phyloP scores from a whole-genome alignment of 2,329 filamentous ascomycete species.

The Colletotrichum phormii region DNA sequence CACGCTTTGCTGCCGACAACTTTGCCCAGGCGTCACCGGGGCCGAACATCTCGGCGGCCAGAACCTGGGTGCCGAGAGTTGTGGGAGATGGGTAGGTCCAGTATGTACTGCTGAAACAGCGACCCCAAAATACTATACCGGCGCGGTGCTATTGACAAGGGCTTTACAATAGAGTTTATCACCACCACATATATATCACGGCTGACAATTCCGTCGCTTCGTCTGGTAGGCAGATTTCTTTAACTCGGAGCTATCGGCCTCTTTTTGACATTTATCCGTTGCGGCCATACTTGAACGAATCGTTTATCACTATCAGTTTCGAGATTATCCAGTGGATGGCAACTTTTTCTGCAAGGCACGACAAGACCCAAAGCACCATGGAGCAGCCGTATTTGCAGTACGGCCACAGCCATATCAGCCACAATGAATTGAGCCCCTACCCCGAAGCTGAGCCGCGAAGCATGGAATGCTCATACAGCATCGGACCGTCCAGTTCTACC shows the following conservation, averaged over 20 bases:
- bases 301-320: not conserved
- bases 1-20: not conserved
- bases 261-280: slow-evolving; percentile 4
- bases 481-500: not conserved
- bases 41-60: not conserved
- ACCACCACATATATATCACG: slow-evolving; percentile 14
- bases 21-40: not conserved
- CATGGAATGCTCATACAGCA: not conserved
- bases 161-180: slow-evolving; percentile 6
- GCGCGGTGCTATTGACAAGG: slow-evolving; percentile 1
- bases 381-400: not conserved
- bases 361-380: not conserved
- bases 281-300: not conserved
- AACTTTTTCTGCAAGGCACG: not conserved
- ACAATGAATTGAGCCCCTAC: not conserved
- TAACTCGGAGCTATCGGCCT: not conserved
- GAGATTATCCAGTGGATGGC: not conserved
- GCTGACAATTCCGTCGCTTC: not conserved
- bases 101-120: slow-evolving; percentile 17
- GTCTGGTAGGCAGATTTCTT: not conserved
- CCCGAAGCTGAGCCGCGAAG: not conserved
- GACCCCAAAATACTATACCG: slow-evolving; percentile 9
- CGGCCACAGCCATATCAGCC: not conserved
- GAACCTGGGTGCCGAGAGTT: not conserved
- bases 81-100: not conserved